A percentile compares a stretch with the other conserved stretches of the same genome.
Conservation (phyloP, 768 basidiomycete genomes). For the Calvatia gigantea region DNA sequence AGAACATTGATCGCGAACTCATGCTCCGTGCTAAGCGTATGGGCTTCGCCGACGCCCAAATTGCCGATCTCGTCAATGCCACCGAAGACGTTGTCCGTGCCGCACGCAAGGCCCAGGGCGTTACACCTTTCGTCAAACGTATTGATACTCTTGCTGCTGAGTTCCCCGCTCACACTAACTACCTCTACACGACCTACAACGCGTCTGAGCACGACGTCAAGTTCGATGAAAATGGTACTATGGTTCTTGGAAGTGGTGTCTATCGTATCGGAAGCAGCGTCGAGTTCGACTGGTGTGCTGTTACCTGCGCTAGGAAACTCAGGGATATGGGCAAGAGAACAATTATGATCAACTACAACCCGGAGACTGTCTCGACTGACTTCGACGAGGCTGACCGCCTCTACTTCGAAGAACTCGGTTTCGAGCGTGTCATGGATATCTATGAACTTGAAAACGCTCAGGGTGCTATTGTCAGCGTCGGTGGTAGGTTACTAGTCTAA, state of each 20-base stretch:
- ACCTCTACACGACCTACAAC: slow-evolving; percentile 99
- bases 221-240: slow-evolving; percentile 96
- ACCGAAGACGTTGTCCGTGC: slow-evolving; percentile 80
- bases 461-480: slow-evolving; percentile 95
- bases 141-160: slow-evolving; percentile 99
- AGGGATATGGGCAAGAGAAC: slow-evolving; percentile 92
- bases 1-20: slow-evolving; percentile 67
- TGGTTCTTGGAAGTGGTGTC: slow-evolving; percentile 97
- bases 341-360: slow-evolving; percentile 99
- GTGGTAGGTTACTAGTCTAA: slow-evolving; percentile 53
- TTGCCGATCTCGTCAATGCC: slow-evolving; percentile 73
- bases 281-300: slow-evolving; percentile 99
- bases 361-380: slow-evolving; percentile 98
- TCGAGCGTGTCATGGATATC: slow-evolving; percentile 99
- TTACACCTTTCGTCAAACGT: slow-evolving; percentile 97
- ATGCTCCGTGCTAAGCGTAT: slow-evolving; percentile 87
- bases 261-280: slow-evolving; percentile 98
- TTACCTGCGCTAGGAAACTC: slow-evolving; percentile 92
- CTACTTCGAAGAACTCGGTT: slow-evolving; percentile 98
- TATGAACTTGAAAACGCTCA: slow-evolving; percentile 93
- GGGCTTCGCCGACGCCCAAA: slow-evolving; percentile 94
- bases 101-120: slow-evolving; percentile 78
- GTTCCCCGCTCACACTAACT: slow-evolving; percentile 98
- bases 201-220: slow-evolving; percentile 93
- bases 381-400: slow-evolving; percentile 99